Conservation (phyloP, 768 basidiomycete genomes). For the Suillus alpinus region DNA sequence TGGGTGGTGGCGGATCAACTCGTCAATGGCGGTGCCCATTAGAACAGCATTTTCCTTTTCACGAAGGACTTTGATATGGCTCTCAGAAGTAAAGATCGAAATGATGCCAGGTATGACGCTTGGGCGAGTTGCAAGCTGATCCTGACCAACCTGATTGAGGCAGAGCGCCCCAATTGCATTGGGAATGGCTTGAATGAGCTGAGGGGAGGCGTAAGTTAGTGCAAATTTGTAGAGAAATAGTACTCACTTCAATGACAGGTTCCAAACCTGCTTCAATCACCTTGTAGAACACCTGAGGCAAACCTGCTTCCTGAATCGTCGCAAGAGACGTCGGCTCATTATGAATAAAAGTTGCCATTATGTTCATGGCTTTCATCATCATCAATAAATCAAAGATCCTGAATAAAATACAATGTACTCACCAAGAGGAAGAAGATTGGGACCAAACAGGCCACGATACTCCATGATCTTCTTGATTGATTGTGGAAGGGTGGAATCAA, state of each 20-base stretch:
- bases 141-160: constrained; percentile 86
- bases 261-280: constrained; percentile 84
- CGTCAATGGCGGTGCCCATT: constrained; percentile 89
- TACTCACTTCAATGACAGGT: constrained; percentile 77
- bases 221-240: neutral
- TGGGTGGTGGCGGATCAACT: constrained; percentile 95
- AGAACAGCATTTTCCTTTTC: constrained; percentile 92
- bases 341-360: constrained; percentile 96
- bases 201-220: constrained; percentile 4
- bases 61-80: constrained; percentile 76
- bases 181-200: constrained; percentile 91
- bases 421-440: constrained; percentile 85
- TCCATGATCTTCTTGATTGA: constrained; percentile 88
- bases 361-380: constrained; percentile 64
- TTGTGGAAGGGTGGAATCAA: constrained; percentile 83
- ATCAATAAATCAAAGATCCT: constrained; percentile 13
- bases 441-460: constrained; percentile 79
- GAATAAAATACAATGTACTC: constrained; percentile 22
- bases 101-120: constrained; percentile 85
- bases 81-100: constrained; percentile 80
- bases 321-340: constrained; percentile 95
- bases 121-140: constrained; percentile 72
- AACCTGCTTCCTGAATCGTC: constrained; percentile 86
- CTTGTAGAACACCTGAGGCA: constrained; percentile 88
- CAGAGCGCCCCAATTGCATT: constrained; percentile 97